These are phyloP conservation scores for Trichoderma arundinaceum DNA, from an alignment of 2,329 filamentous ascomycete genomes.

Conservation along the genomic window DNA sequence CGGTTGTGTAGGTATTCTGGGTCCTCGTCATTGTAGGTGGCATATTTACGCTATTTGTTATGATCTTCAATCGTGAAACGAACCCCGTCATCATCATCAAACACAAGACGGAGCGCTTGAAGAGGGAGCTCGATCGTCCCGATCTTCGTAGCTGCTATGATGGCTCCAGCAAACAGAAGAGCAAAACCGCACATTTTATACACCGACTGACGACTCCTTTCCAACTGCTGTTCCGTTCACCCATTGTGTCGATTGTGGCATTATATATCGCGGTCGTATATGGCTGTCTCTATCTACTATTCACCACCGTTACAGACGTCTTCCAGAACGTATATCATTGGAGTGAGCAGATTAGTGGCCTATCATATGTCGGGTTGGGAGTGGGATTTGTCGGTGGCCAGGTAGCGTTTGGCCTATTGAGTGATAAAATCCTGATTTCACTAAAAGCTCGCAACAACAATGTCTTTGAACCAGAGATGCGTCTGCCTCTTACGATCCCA, in stretches of 20 bases:
- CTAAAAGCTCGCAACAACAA: slow-evolving; percentile 40
- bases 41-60: slow-evolving; percentile 37
- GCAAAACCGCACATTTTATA: slow-evolving; percentile 35
- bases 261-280: slow-evolving; percentile 28
- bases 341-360: slow-evolving; percentile 44
- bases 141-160: slow-evolving; percentile 55
- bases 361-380: slow-evolving; percentile 57
- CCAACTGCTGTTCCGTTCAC: slow-evolving; percentile 55
- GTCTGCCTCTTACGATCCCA: slow-evolving; percentile 43
- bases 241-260: slow-evolving; percentile 54
- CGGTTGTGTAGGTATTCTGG: slow-evolving; percentile 44
- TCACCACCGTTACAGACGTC: slow-evolving; percentile 54
- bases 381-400: slow-evolving; percentile 51
- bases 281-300: slow-evolving; percentile 21
- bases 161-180: slow-evolving; percentile 37
- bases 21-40: slow-evolving; percentile 51
- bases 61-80: slow-evolving; percentile 48
- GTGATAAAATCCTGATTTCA: slow-evolving; percentile 50
- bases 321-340: slow-evolving; percentile 45
- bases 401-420: slow-evolving; percentile 47
- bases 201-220: slow-evolving; percentile 60
- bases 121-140: slow-evolving; percentile 51
- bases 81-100: slow-evolving; percentile 55
- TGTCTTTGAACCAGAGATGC: slow-evolving; percentile 41
- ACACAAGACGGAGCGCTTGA: slow-evolving; percentile 54